A percentile compares a stretch with the other conserved stretches of the same genome.
These are phyloP conservation scores for Xylaria sp. DNA, from an alignment of 2,329 filamentous ascomycete genomes.

Conservation along the genomic window DNA sequence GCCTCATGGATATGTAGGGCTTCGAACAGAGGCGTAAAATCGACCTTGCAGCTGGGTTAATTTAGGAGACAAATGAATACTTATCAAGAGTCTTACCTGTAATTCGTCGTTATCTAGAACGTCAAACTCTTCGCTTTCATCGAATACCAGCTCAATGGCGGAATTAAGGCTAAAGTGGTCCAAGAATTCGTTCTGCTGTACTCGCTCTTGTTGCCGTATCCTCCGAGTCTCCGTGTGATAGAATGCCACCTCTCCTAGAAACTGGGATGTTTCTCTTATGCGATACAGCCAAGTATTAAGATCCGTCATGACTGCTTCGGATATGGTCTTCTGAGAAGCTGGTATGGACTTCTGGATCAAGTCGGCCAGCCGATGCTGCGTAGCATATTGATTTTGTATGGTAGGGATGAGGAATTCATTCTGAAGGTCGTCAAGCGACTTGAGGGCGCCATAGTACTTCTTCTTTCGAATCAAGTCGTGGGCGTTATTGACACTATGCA, in stretches of 20 bases:
- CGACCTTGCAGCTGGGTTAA: constrained; percentile 61
- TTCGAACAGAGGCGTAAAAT: constrained; percentile 94
- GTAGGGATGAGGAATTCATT: constrained; percentile 87
- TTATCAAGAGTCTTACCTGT: constrained; percentile 55
- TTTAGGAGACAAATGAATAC: neutral
- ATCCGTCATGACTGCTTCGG: constrained; percentile 96
- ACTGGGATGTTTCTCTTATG: constrained; percentile 95
- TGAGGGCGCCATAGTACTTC: constrained; percentile 93
- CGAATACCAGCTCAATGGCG: constrained; percentile 92
- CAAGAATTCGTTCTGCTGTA: constrained; percentile 79
- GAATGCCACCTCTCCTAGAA: constrained; percentile 94
- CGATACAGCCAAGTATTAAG: constrained; percentile 96
- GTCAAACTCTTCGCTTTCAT: constrained; percentile 95
- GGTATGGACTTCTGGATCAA: constrained; percentile 97
- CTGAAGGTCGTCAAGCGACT: constrained; percentile 93
- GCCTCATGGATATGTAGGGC: constrained; percentile 97
- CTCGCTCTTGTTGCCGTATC: constrained; percentile 82
- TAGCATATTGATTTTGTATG: constrained; percentile 84
- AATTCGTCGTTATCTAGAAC: constrained; percentile 95
- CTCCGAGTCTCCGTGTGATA: constrained; percentile 93
- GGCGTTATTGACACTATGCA: constrained; percentile 92
- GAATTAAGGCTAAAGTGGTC: constrained; percentile 92
- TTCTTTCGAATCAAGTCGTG: constrained; percentile 92
- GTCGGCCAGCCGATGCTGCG: constrained; percentile 93
- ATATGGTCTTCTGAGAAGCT: constrained; percentile 89